Percentiles rank a stretch among this genome's conserved stretches.
These are phyloP conservation scores for Ceratobasidium sp. DNA, from an alignment of 1,284 basidiomycete species.

Conservation along the genomic window DNA sequence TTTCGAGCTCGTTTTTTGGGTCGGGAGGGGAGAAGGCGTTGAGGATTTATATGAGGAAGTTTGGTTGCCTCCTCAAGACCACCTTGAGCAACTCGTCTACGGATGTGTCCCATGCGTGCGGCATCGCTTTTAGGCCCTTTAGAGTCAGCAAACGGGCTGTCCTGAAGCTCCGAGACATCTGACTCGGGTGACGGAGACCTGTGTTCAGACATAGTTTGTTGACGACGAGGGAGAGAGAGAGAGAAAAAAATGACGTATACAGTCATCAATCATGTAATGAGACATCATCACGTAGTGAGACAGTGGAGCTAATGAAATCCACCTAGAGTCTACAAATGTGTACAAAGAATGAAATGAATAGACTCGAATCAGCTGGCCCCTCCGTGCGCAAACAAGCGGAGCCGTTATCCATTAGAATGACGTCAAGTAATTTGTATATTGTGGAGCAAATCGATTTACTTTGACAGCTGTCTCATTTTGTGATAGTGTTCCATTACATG, in stretches of 20 bases:
- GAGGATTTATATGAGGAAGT: neutral
- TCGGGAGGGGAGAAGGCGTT: neutral
- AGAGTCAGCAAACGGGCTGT: slow-evolving; percentile 10
- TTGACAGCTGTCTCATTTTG: too few species aligned
- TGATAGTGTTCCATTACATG: too few species aligned
- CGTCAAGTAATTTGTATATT: too few species aligned
- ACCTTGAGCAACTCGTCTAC: neutral
- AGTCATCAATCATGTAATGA: too few species aligned
- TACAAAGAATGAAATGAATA: too few species aligned
- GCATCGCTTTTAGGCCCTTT: slow-evolving; percentile 4
- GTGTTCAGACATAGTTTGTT: neutral
- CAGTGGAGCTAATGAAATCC: too few species aligned
- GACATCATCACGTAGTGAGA: too few species aligned
- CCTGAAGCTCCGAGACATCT: neutral
- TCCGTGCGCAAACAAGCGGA: too few species aligned
- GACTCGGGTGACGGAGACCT: neutral
- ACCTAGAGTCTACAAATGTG: too few species aligned
- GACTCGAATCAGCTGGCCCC: too few species aligned
- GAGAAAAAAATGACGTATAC: neutral
- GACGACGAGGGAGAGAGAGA: neutral
- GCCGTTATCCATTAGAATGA: too few species aligned
- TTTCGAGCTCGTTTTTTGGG: neutral
- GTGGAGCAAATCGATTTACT: too few species aligned
- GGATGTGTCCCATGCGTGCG: neutral
- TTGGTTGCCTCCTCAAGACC: neutral